Evolutionary conservation across 345 rosid species (phyloP), one percentile per base, ranked within the genome.

Genomic region (Cardamine occulta): DNA sequence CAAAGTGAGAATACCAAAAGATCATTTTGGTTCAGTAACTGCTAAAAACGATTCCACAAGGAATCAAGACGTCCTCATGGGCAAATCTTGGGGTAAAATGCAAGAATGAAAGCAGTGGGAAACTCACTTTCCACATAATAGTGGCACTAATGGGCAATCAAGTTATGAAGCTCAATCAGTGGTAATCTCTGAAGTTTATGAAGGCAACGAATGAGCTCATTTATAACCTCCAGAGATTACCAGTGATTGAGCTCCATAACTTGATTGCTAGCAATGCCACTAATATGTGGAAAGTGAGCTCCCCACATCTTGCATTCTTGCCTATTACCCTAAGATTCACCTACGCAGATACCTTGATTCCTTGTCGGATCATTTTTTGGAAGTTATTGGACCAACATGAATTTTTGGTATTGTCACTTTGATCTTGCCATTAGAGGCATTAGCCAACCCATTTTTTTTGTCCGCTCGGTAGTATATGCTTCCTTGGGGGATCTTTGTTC

Each of bases 111-210:
- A 87, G 15, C 96, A 93, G 49, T 93, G 89, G 88, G 96, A 96
- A 10, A 89, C 78, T 19, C 98, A 90, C 60, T 75, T 84, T 74
- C 90, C 90, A 19, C 91, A 84, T 70, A 84, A 88, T 58, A 77
- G 88, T 4, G 94, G 96, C 12, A 93, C 88, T 63, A 86, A 88
- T 51, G 96, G 95, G 3, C 95, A 93, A 75, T 77, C 93, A 5
- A 34, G 15, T 1, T 55, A 81, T 80, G 98, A 93, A 61, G 84
- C 96, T 14, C 96, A 87, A 74, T 93, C 93, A 0, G 89, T 88
- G 18, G 94, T 81, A 1, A 87, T 88, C 37, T 87, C 93, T 11
- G 90, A 91, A 40, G 94, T 96, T 5, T 93, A 93, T 62, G n/a
- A 29, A 4, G 32, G 1, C 6, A 0, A 5, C 6, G 1, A 74